Evolutionary conservation across 805 yeast species (phyloP), one percentile per base, ranked within the genome.

Genomic region (Pichia thaimueangensis): DNA sequence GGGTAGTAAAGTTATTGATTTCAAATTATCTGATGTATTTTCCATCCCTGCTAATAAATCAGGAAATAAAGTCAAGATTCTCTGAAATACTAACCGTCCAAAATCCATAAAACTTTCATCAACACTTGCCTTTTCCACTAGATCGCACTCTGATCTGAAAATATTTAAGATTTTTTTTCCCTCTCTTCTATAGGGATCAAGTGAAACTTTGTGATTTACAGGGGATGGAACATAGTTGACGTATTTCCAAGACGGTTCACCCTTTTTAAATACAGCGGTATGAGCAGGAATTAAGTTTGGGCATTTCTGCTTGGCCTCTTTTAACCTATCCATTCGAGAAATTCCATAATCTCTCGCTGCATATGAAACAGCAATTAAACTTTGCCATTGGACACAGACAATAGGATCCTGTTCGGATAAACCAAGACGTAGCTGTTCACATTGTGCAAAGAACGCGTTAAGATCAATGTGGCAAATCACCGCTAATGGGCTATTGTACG

Each of bases 381-480:
- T 72, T 37, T 73, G 70, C 98, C 98, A 93, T 56, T 93, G 98
- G 5, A 87, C 86, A 59, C 97, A 89, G 0, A 88, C 97, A 2
- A 93, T 82, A 0, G 98, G 97, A 47, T 80, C 89, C 3, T 78
- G 76, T 2, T 65, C 67, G 2, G 79, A 62, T 13, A 82, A 63
- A 0, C 82, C 82, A 15, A 86, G 69, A 32, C 96, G 64, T 6
- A 86, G 67, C 51, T 83, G 91, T 55, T 93, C 97, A 24, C 82
- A 93, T 57, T 93, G 98, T 0, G 98, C 96, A 62, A 85, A 93
- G 60, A 89, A 93, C 11, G 97, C 97, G 64, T 93, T 95, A 54
- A 87, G 74, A 63, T 93, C 98, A 20, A 93, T 73, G 53, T 88
- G 94, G 7, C 83, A 88, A 30, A 93, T 74, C 20, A 84, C 83